A percentile compares a stretch with the other conserved stretches of the same genome.
phyloP scores from a whole-genome alignment of 2,329 filamentous ascomycete species.

The Lasiodiplodia gonubiensis region DNA sequence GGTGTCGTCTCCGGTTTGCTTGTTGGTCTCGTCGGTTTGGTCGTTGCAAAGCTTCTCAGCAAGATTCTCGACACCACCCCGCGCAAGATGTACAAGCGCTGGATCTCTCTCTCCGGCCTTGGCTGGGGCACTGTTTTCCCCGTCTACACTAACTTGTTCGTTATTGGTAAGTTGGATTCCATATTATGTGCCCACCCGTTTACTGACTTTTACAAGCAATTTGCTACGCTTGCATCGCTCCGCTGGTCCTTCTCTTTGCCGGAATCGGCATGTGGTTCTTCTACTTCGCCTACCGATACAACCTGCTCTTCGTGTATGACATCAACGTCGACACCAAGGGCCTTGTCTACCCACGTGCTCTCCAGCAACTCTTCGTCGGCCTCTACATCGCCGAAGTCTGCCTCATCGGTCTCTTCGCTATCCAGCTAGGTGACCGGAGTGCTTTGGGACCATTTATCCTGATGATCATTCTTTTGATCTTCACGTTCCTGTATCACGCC shows the following conservation, averaged over 20 bases:
- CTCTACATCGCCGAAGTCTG: constrained; percentile 57
- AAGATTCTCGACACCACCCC: constrained; percentile 78
- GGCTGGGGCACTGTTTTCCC: constrained; percentile 50
- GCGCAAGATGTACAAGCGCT: constrained; percentile 46
- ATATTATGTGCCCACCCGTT: not conserved
- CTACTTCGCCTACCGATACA: constrained; percentile 57
- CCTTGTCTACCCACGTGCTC: constrained; percentile 52
- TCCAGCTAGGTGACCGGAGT: constrained; percentile 33
- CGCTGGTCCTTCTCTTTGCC: constrained; percentile 54
- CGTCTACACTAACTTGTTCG: constrained; percentile 48
- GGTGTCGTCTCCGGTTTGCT: constrained; percentile 76
- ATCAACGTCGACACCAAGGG: constrained; percentile 55
- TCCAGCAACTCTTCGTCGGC: constrained; percentile 55
- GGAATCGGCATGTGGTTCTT: constrained; percentile 51
- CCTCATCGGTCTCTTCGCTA: constrained; percentile 51
- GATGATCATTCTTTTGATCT: constrained; percentile 38
- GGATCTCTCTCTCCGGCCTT: constrained; percentile 41
- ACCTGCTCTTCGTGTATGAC: constrained; percentile 56
- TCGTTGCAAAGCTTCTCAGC: constrained; percentile 76
- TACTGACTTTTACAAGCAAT: constrained; percentile 41
- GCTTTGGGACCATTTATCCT: constrained; percentile 43
- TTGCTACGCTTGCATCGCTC: constrained; percentile 56
- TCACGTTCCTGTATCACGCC: constrained; percentile 30
- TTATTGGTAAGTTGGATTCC: constrained; percentile 50
- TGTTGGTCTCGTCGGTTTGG: constrained; percentile 74